Evolutionary conservation across 345 rosid species (phyloP), one percentile per base, ranked within the genome.

Genomic region (Sonneratia alba): DNA sequence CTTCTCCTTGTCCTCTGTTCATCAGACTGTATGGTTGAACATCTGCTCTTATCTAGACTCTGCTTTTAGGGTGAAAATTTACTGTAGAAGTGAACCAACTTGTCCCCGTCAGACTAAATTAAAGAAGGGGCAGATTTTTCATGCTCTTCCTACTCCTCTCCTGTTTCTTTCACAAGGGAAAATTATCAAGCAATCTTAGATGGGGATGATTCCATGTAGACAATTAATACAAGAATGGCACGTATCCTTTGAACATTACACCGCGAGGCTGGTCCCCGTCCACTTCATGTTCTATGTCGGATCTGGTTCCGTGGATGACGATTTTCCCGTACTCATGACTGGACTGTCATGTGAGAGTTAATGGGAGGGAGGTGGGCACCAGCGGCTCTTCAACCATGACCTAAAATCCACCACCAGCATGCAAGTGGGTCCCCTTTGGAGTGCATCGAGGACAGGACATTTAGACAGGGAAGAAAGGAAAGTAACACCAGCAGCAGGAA

Each of bases 61-160:
- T n/a, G n/a, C 72, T 12, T 34, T 42, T 4, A 9, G 45, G 6
- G 45, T 5, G 45, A 42, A 49, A 68, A 19, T 10, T 68, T 21
- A 68, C 21, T 5, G n/a, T 15, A 14, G 70, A 43, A 48, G 14
- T 7, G 43, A 9, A 18, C 59, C 59, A 19, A 18, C 56, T 49
- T 18, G 22, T 3, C 59, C 22, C 18, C 1, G 70, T 70, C 72
- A 53, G 7, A 18, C 36, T 6, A 18, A 70, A 27, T 40, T 4
- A 8, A 40, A 40, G 43, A 40, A 40, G 43, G 11, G 36, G 40
- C 72, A 55, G 65, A 22, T 22, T 0, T 68, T 68, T n/a, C 70
- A 1, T 68, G 71, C 37, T 37, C 71, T 68, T 68, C 71, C 56
- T 68, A 47, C 45, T 24, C 57, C 6, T 37, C 56, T 24, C 57